Conservation (phyloP, 805 yeast genomes). For the Candida nanaspora region DNA sequence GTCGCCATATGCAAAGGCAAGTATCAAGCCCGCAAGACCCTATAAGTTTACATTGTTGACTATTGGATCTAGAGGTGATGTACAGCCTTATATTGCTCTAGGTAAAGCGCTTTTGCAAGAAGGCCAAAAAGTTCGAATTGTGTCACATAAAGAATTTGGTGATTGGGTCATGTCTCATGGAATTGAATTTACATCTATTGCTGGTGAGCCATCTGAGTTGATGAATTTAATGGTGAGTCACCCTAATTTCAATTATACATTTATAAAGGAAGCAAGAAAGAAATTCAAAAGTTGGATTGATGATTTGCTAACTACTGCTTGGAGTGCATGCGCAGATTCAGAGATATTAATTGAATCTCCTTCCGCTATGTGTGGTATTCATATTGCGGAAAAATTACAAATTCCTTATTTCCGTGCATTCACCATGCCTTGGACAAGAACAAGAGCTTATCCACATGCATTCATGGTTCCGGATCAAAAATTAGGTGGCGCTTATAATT, state of each 20-base stretch:
- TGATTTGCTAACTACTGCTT: slow-evolving; percentile 62
- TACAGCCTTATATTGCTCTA: slow-evolving; percentile 91
- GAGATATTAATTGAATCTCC: slow-evolving; percentile 94
- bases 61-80: slow-evolving; percentile 95
- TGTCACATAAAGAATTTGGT: slow-evolving; percentile 77
- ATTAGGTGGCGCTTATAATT: slow-evolving; percentile 88
- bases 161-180: slow-evolving; percentile 68
- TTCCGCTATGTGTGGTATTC: slow-evolving; percentile 91
- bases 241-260: slow-evolving; percentile 77
- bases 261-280: slow-evolving; percentile 73
- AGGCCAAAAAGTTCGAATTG: slow-evolving; percentile 80
- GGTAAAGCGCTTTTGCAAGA: slow-evolving; percentile 71
- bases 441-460: slow-evolving; percentile 95
- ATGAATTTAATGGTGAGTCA: slow-evolving; percentile 92
- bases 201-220: slow-evolving; percentile 88
- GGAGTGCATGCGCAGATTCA: slow-evolving; percentile 80
- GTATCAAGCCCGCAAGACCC: slow-evolving; percentile 45
- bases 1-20: slow-evolving; percentile 36
- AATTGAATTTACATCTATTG: slow-evolving; percentile 63
- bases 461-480: slow-evolving; percentile 91
- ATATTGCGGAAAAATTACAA: slow-evolving; percentile 85
- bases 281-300: slow-evolving; percentile 80
- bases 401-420: slow-evolving; percentile 93
- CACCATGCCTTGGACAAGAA: slow-evolving; percentile 98
- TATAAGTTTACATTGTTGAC: slow-evolving; percentile 66